Evolutionary conservation across 768 basidiomycete genomes (phyloP), one percentile per base, ranked within the genome.

Genomic region (Lanmaoa pseudosensibilis): DNA sequence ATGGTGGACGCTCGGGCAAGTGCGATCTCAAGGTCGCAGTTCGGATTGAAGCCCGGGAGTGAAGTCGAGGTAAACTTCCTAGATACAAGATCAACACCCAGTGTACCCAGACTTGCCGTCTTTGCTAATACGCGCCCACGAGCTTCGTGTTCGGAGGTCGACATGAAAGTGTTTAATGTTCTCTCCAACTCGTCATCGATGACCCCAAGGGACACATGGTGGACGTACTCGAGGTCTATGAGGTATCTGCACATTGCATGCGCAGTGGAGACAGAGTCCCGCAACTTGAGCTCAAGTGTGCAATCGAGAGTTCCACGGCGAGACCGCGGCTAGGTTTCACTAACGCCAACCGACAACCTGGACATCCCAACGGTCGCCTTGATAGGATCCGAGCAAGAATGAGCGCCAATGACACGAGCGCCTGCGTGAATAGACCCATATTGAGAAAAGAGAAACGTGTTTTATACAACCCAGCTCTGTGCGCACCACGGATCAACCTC

Each of bases 171-270:
- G 4, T 3, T 8, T 30, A 34, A 32, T 9, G 48, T 34, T 32
- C 41, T 51, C 21, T 41, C 49, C 12, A 25, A 8, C 18, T 39
- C 15, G 11, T 52, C 12, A 39, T 39, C 0, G 46, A 59, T 12
- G 45, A 36, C 50, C 7, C 38, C 0, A 36, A 12, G 13, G 45
- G 19, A 44, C 36, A 48, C 45, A 66, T 55, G 2, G 55, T 41
- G 32, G 53, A 63, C 15, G 61, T 51, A n/a, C 56, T 60, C 18
- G 64, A 55, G 5, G 64, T 58, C 41, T 67, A 44, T 37, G 53
- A 67, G 55, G 5, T 18, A 5, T 44, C 16, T 27, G 16, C 9
- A 45, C 9, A 11, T 15, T 18, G 16, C 16, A 15, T 10, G 43
- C 16, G 23, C 43, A 25, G 16, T 27, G 10, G 16, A 18, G n/a